Conservation (phyloP, 2,329 filamentous ascomycete species). For the Microdochium trichocladiopsis region DNA sequence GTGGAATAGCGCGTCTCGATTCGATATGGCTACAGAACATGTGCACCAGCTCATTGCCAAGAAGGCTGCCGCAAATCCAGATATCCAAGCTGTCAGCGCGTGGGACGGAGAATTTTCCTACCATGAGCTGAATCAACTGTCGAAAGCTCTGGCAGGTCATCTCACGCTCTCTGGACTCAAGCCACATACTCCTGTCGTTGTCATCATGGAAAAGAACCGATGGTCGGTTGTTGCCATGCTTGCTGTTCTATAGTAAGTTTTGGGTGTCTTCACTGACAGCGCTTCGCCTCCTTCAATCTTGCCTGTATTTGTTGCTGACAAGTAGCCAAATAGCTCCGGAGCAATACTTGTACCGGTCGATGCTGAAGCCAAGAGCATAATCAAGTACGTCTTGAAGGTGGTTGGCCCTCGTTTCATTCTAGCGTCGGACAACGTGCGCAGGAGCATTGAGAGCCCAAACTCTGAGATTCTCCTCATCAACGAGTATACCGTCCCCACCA, state of each 20-base stretch:
- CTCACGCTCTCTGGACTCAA: constrained; percentile 17
- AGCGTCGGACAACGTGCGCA: constrained; percentile 32
- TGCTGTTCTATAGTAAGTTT: constrained; percentile 58
- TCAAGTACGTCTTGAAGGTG: constrained; percentile 32
- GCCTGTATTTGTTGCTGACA: neutral
- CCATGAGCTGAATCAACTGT: constrained; percentile 15
- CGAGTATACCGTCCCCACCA: constrained; percentile 28
- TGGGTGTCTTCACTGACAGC: neutral
- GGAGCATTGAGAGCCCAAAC: constrained; percentile 29
- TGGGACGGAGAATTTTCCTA: constrained; percentile 23
- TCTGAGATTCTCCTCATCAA: constrained; percentile 34
- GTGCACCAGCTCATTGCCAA: constrained; percentile 37
- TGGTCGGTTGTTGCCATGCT: constrained; percentile 65
- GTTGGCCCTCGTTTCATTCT: constrained; percentile 36
- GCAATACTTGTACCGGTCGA: constrained; percentile 45
- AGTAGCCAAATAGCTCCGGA: constrained; percentile 25
- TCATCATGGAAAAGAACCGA: constrained; percentile 63
- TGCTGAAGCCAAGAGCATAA: constrained; percentile 30
- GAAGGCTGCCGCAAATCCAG: constrained; percentile 28
- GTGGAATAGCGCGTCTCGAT: constrained; percentile 39
- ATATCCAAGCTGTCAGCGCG: constrained; percentile 23
- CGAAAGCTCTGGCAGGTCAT: constrained; percentile 20
- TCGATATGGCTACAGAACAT: constrained; percentile 30
- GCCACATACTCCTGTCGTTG: constrained; percentile 43
- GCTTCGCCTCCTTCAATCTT: neutral